Evolutionary conservation across 805 yeast species (phyloP).

Genomic region (Barnettozyma wickerhamii): DNA sequence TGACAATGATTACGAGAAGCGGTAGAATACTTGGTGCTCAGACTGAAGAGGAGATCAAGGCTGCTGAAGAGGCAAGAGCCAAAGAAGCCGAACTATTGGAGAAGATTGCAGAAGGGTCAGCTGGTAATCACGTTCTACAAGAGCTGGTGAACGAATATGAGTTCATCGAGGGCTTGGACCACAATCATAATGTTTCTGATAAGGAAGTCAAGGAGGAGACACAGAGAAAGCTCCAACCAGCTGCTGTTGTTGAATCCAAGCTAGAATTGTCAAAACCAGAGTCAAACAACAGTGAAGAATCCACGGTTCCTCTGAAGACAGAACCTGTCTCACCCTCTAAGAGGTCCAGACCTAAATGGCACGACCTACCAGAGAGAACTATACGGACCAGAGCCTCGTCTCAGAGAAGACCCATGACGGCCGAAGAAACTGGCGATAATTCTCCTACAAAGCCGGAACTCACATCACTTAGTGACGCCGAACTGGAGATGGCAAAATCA

Average conservation of each 20-base stretch:
- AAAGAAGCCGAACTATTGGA: conserved; percentile 20
- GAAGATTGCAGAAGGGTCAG: conserved; percentile 19
- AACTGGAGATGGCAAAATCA: too few relatives aligned
- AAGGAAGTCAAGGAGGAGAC: neutral
- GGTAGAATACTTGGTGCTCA: conserved; percentile 28
- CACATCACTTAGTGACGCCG: neutral
- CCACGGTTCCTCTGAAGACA: too few relatives aligned
- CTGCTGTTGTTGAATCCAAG: neutral
- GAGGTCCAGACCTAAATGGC: conserved; percentile 2
- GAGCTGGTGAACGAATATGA: conserved; percentile 16
- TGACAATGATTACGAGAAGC: conserved; percentile 28
- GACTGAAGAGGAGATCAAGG: conserved; percentile 20
- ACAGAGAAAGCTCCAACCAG: neutral
- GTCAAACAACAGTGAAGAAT: neutral
- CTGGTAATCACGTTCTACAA: conserved; percentile 4
- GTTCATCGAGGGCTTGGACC: conserved; percentile 11
- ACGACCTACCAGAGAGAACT: neutral
- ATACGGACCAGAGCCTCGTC: neutral
- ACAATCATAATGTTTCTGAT: neutral
- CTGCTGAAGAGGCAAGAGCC: conserved; percentile 19
- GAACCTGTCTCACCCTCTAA: conserved; percentile 1
- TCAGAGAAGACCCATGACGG: neutral
- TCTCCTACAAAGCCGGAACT: neutral
- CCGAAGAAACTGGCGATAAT: neutral
- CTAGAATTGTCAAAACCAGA: neutral